These are phyloP conservation scores for Chlorokybus atmophyticus DNA, from an alignment of 139 green algal genomes.

Conservation along the genomic window DNA sequence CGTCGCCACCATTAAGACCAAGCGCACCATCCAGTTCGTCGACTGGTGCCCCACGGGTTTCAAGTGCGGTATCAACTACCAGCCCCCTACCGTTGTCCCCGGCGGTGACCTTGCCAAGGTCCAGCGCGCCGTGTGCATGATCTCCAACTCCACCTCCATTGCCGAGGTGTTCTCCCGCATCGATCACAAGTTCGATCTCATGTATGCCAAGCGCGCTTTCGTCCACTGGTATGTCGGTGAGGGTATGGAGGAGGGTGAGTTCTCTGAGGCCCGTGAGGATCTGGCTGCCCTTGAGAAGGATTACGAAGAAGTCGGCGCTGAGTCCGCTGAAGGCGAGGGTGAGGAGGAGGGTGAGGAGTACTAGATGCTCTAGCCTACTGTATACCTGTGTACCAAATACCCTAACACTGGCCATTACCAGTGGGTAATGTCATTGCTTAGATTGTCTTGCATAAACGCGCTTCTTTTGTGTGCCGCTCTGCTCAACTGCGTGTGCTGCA, in stretches of 20 bases:
- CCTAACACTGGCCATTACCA: no score
- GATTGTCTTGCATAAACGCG: no score
- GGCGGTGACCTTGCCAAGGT: constrained; percentile 98
- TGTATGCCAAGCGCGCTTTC: constrained; percentile 99
- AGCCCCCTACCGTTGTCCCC: constrained; percentile 93
- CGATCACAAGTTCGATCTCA: constrained; percentile 99
- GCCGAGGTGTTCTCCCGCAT: constrained; percentile 95
- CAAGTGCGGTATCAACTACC: constrained; percentile 99
- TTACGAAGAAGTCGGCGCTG: constrained; percentile 91
- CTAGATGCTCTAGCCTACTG: constrained; percentile 45
- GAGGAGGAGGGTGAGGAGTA: constrained; percentile 78
- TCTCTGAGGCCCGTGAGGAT: constrained; percentile 81
- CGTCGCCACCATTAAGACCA: constrained; percentile 97
- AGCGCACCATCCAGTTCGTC: constrained; percentile 96
- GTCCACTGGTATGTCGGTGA: constrained; percentile 99
- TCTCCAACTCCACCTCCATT: constrained; percentile 97
- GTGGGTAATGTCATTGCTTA: no score
- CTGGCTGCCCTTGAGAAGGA: constrained; percentile 97
- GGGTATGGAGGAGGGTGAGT: constrained; percentile 90
- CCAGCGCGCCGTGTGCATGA: constrained; percentile 99
- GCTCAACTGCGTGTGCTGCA: no score
- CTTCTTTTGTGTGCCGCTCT: no score
- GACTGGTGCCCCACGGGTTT: constrained; percentile 98
- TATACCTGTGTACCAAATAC: no score
- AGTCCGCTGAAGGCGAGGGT: constrained; percentile 59